A percentile compares a stretch with the other conserved stretches of the same genome.
phyloP scores from a whole-genome alignment of 148 eudicot genomes.

The Nepenthes gracilis region DNA sequence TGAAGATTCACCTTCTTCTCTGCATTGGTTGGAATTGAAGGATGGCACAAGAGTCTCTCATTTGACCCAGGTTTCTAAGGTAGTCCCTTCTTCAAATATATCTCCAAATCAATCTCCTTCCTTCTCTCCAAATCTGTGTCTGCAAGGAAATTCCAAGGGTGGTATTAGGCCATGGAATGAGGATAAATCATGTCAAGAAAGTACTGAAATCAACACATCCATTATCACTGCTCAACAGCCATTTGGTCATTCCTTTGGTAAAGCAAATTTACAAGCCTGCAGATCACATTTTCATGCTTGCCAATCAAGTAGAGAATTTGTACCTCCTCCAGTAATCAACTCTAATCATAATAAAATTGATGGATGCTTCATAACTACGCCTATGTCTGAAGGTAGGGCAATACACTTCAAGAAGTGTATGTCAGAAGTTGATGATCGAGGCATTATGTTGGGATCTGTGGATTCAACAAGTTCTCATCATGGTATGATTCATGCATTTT shows the following conservation, averaged over 20 bases:
- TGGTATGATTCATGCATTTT: constrained; percentile 62
- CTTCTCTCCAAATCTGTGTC: constrained; percentile 26
- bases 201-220: constrained; percentile 26
- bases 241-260: constrained; percentile 19
- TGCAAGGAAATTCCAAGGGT: constrained; percentile 22
- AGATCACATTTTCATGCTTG: constrained; percentile 17
- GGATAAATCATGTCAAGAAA: constrained; percentile 29
- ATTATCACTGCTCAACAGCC: constrained; percentile 28
- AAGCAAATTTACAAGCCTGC: constrained; percentile 12
- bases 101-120: constrained; percentile 32
- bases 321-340: constrained; percentile 16
- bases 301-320: constrained; percentile 16
- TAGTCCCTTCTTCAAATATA: constrained; percentile 15
- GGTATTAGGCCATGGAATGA: constrained; percentile 18
- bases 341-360: constrained; percentile 17
- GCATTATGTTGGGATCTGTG: constrained; percentile 24
- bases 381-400: constrained; percentile 21
- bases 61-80: constrained; percentile 18
- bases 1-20: constrained; percentile 37
- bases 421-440: constrained; percentile 34
- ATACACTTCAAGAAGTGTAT: constrained; percentile 34
- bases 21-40: constrained; percentile 18
- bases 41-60: constrained; percentile 15
- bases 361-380: constrained; percentile 13
- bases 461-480: constrained; percentile 35